Evolutionary conservation across 306 rosid genomes (phyloP), one percentile per base, ranked within the genome.

Genomic region (Vigna trinervia): DNA sequence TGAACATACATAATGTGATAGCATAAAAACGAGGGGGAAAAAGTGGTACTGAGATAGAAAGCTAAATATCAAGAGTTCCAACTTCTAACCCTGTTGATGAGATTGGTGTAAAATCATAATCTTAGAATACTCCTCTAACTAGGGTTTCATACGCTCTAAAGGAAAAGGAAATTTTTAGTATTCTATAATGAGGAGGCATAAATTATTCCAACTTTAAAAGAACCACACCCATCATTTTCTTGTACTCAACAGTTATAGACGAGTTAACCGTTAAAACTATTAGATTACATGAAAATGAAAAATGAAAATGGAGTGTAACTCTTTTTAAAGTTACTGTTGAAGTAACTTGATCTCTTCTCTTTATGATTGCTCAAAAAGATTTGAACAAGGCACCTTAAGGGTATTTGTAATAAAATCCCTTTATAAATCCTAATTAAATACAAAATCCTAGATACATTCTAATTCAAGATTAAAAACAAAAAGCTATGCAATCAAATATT

Each of bases 361-460:
- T 17, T 63, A 63, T 63, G 19, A 63, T 63, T 63, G 43, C 20
- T 11, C 6, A 63, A 63, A 63, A 63, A 36, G 41, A 11, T 4
- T n/a, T 38, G 48, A 63, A n/a, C 19, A 36, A 38, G 48, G 48
- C 69, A 15, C 48, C 69, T 62, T 15, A 15, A 62, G 68, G 46
- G 47, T 62, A 15, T 62, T 62, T 62, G 6, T 15, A 62, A 32
- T 4, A 32, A 32, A 32, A 32, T 4, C 4, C 36, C 36, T 4
- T 30, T 32, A 32, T 32, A 32, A 56, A 56, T 56, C 61, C 32
- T 56, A 22, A 17, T 57, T 10, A 22, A 57, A 57, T 11, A 57
- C 26, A 57, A 57, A 57, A 57, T 57, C 64, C 38, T 23, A 11
- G 61, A 56, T 20, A 22, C 23, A 22, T 56, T 19, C 61, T 56